Evolutionary conservation across 2,329 filamentous ascomycete species (phyloP).

Genomic region (Macrophomina pseudophaseolina): DNA sequence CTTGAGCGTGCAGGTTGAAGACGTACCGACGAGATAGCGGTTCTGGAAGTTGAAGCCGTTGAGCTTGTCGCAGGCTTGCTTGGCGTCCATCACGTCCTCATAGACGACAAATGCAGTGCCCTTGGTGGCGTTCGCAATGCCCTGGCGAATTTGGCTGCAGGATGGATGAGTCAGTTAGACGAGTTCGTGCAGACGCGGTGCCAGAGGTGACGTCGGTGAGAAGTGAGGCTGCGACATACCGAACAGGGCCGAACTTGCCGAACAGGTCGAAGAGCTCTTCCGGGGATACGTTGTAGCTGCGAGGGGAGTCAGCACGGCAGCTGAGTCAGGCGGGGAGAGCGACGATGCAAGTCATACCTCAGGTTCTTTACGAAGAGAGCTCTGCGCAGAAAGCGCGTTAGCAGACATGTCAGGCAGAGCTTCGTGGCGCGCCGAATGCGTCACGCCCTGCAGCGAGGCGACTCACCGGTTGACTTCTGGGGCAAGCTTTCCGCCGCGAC

Average conservation of each 20-base stretch:
- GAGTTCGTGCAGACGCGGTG: neutral
- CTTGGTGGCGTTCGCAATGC: constrained; percentile 96
- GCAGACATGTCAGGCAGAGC: constrained; percentile 32
- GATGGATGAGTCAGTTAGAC: constrained; percentile 32
- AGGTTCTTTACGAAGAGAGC: constrained; percentile 99
- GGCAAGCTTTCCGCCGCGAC: constrained; percentile 94
- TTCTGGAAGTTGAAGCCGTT: constrained; percentile 99
- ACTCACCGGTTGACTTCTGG: constrained; percentile 97
- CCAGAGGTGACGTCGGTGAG: constrained; percentile 9
- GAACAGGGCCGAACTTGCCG: constrained; percentile 94
- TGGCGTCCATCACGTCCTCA: constrained; percentile 98
- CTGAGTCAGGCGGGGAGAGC: neutral
- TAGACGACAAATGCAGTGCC: constrained; percentile 99
- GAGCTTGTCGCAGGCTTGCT: constrained; percentile 98
- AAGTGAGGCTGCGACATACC: constrained; percentile 62
- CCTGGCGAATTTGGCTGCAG: constrained; percentile 94
- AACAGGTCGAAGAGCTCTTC: constrained; percentile 99
- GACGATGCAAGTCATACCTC: constrained; percentile 63
- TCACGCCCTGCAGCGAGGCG: constrained; percentile 29
- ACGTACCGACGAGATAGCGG: constrained; percentile 95
- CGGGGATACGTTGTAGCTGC: constrained; percentile 96
- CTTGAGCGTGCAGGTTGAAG: constrained; percentile 1
- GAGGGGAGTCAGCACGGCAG: constrained; percentile 29
- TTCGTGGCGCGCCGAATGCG: constrained; percentile 25
- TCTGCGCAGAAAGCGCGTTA: constrained; percentile 57